Evolutionary conservation across 495 filamentous ascomycete genomes (phyloP).

Genomic region (Daldinia bambusicola): DNA sequence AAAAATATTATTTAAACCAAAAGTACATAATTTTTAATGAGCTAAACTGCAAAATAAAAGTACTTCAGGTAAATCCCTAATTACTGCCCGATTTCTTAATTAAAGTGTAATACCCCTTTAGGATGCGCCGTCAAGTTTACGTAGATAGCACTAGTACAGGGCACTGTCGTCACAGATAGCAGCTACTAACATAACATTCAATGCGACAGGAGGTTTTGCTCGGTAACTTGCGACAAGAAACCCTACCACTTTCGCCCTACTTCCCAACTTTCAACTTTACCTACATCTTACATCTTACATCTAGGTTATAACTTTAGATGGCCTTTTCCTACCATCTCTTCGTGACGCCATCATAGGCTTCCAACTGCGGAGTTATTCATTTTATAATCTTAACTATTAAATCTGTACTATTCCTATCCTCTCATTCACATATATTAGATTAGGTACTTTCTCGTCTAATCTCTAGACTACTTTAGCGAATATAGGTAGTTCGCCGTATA

Average conservation of each 20-base stretch:
- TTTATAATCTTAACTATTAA: slow-evolving; percentile 14
- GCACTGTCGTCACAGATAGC: slow-evolving; percentile 37
- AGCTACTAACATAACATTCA: slow-evolving; percentile 1
- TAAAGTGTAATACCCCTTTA: too few species aligned
- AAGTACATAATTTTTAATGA: too few species aligned
- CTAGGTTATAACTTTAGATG: slow-evolving; percentile 33
- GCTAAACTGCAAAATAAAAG: too few species aligned
- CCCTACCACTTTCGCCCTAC: slow-evolving; percentile 17
- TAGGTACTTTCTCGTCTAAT: neutral
- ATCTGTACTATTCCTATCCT: slow-evolving; percentile 27
- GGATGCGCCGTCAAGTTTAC: too few species aligned
- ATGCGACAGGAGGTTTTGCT: neutral
- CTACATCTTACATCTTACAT: too few species aligned
- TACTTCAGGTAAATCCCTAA: too few species aligned
- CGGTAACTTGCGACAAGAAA: slow-evolving; percentile 27
- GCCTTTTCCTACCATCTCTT: slow-evolving; percentile 14
- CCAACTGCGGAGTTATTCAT: slow-evolving; percentile 13
- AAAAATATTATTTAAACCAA: too few species aligned
- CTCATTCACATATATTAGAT: slow-evolving; percentile 31
- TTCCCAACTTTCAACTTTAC: neutral
- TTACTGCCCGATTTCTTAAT: too few species aligned
- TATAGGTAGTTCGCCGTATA: slow-evolving; percentile 15
- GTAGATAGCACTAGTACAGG: too few species aligned
- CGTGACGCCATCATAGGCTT: slow-evolving; percentile 40
- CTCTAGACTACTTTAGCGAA: neutral